Evolutionary conservation across 2,329 filamentous ascomycete genomes (phyloP), one percentile per base, ranked within the genome.

Genomic region (Beauveria caledonica): DNA sequence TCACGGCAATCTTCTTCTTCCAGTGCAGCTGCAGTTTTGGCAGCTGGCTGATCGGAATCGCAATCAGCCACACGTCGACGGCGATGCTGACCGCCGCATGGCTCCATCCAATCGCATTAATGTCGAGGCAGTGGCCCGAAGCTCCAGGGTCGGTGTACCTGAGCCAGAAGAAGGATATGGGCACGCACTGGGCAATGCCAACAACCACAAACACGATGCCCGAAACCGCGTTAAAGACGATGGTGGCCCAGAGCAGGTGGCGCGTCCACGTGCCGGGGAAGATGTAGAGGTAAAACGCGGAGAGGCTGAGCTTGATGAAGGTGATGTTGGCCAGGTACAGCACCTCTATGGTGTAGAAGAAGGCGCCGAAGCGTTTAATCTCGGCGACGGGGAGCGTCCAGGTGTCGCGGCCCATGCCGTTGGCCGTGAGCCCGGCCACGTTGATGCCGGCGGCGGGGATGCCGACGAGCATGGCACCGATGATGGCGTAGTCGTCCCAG

Each of bases 231-330:
- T 73, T 74, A 60, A 80, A 72, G 7, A 65, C 64, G 42, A 81
- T 65, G 0, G 78, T 79, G 19, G 62, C 72, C 70, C 73, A 76
- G 9, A 82, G 70, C 10, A 78, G 49, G 9, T 68, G 70, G 17
- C 74, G 73, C 11, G 81, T 73, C 3, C 55, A 60, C 0, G 56
- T 62, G 0, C 69, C 66, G 0, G 79, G 79, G 63, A 85, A 85
- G 61, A 85, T 79, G 59, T 80, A 77, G 5, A 81, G 70, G 65
- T 83, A 84, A 68, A 85, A 83, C 65, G 80, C 73, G 1, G 85
- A 69, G 29, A 86, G 72, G 1, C 80, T 76, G 5, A 81, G 68
- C 64, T 84, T 82, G 21, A 80, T 72, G 33, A 80, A 69, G 4
- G 77, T 69, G 15, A 81, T 68, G 11, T 77, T 69, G 5, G 69